These are phyloP conservation scores for Cyclotella kingstonii DNA, from an alignment of 108 stramenopile species.

Conservation along the genomic window DNA sequence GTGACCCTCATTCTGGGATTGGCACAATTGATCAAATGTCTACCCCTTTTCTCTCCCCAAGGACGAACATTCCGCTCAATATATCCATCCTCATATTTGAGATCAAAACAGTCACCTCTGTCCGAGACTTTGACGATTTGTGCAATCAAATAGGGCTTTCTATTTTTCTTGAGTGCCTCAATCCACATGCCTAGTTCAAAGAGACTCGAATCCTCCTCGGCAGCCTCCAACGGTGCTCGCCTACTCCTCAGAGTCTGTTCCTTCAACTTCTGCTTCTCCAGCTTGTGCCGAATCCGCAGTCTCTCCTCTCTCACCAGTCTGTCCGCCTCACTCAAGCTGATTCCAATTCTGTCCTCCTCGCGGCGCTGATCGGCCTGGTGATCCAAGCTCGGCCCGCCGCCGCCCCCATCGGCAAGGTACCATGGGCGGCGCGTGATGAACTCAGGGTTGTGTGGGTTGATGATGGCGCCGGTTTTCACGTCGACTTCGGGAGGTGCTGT, in stretches of 20 bases:
- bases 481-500: slow-evolving; percentile 83
- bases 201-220: slow-evolving; percentile 19
- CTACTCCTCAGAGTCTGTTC: slow-evolving; percentile 3
- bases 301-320: slow-evolving; percentile 57
- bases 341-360: slow-evolving; percentile 39
- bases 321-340: slow-evolving; percentile 65
- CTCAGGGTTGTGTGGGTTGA: slow-evolving; percentile 99
- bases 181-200: slow-evolving; percentile 84
- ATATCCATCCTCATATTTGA: slow-evolving; percentile 81
- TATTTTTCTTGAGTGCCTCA: slow-evolving; percentile 82
- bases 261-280: slow-evolving; percentile 43
- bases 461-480: slow-evolving; percentile 89
- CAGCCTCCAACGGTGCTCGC: neutral
- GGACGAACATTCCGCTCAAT: slow-evolving; percentile 69
- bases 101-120: slow-evolving; percentile 62
- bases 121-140: slow-evolving; percentile 73
- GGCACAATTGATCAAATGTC: no score
- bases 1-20: slow-evolving; percentile 93
- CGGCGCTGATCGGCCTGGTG: slow-evolving; percentile 75
- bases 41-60: slow-evolving; percentile 24
- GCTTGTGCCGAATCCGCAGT: slow-evolving; percentile 40
- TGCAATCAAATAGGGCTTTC: slow-evolving; percentile 80
- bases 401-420: slow-evolving; percentile 87
- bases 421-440: slow-evolving; percentile 98
- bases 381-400: slow-evolving; percentile 82